These are phyloP conservation scores for Harrya chromipes DNA, from an alignment of 768 basidiomycete genomes.

Conservation along the genomic window DNA sequence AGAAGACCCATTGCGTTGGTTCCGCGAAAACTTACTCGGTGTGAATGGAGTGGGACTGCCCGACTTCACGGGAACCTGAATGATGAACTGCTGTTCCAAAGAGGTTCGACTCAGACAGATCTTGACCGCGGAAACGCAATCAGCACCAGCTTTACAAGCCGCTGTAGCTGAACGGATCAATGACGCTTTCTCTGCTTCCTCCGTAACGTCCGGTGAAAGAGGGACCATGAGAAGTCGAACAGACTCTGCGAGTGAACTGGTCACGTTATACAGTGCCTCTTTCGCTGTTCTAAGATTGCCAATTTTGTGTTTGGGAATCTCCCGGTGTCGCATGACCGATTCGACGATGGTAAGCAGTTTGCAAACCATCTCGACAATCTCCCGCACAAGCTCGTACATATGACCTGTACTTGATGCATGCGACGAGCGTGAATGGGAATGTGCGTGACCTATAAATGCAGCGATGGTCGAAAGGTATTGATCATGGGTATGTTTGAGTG, in stretches of 20 bases:
- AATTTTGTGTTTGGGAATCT: slow-evolving; percentile 60
- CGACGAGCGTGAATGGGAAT: slow-evolving; percentile 84
- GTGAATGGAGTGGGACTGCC: slow-evolving; percentile 45
- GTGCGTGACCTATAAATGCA: slow-evolving; percentile 96
- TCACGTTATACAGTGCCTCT: slow-evolving; percentile 79
- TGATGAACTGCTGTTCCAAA: slow-evolving; percentile 60
- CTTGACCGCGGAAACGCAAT: slow-evolving; percentile 85
- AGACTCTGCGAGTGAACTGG: slow-evolving; percentile 82
- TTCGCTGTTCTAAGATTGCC: slow-evolving; percentile 68
- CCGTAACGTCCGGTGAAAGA: slow-evolving; percentile 46
- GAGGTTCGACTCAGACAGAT: slow-evolving; percentile 67
- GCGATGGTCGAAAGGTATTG: slow-evolving; percentile 91
- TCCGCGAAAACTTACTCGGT: slow-evolving; percentile 46
- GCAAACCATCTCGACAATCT: slow-evolving; percentile 92
- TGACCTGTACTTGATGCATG: slow-evolving; percentile 94
- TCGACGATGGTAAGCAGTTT: slow-evolving; percentile 90
- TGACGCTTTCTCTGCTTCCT: slow-evolving; percentile 79
- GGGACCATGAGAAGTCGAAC: slow-evolving; percentile 71
- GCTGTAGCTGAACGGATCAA: slow-evolving; percentile 84
- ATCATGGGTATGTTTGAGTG: slow-evolving; percentile 82
- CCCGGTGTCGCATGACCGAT: slow-evolving; percentile 75
- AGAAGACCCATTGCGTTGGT: slow-evolving; percentile 37
- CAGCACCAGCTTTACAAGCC: slow-evolving; percentile 82
- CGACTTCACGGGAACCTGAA: slow-evolving; percentile 54
- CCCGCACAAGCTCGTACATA: slow-evolving; percentile 91